These are phyloP conservation scores for Colletotrichum graminicola DNA, from an alignment of 2,329 filamentous ascomycete species.

Conservation along the genomic window DNA sequence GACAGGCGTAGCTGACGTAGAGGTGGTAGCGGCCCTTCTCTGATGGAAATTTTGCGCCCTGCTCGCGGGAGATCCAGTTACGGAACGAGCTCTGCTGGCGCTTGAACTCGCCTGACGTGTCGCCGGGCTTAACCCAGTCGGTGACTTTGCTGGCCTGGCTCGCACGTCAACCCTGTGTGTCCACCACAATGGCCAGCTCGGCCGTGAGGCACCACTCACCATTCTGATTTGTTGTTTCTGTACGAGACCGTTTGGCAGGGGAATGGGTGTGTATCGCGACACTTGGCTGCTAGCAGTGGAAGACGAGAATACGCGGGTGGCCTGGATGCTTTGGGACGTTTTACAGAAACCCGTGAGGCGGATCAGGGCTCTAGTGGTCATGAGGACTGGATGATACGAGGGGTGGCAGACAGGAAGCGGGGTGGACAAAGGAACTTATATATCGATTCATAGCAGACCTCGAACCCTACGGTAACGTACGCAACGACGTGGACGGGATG, in stretches of 20 bases:
- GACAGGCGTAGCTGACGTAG: conserved; percentile 94
- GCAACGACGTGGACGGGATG: background rate
- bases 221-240: conserved; percentile 33
- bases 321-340: background rate
- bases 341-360: conserved; percentile 15
- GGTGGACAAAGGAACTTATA: conserved; percentile 15
- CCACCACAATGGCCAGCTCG: background rate
- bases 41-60: conserved; percentile 80
- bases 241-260: background rate
- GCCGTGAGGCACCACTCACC: conserved; percentile 10
- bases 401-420: background rate
- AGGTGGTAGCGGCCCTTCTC: conserved; percentile 95
- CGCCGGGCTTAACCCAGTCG: conserved; percentile 83
- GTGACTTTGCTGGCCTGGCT: conserved; percentile 70
- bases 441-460: background rate
- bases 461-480: background rate
- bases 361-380: conserved; percentile 14
- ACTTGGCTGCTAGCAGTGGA: background rate
- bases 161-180: background rate
- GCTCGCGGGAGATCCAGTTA: conserved; percentile 79
- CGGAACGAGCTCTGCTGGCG: conserved; percentile 87
- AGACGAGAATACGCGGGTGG: conserved; percentile 15
- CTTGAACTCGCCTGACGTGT: conserved; percentile 93
- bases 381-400: background rate
- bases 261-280: background rate